Evolutionary conservation across 139 green algal genomes (phyloP).

Genomic region (Gonium pectorale): DNA sequence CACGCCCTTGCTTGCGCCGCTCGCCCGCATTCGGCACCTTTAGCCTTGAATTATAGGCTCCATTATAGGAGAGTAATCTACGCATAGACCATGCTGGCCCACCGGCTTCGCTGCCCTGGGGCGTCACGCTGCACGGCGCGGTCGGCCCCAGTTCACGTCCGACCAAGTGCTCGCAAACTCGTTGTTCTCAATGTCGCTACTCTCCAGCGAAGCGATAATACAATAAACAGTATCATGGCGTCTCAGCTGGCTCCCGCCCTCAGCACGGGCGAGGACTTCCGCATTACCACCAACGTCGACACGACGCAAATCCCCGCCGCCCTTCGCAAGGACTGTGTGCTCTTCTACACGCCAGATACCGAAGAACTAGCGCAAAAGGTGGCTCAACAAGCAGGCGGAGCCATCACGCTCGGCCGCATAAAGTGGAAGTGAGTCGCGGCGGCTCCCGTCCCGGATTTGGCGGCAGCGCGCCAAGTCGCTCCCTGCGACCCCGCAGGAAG

Average conservation of each 20-base stretch:
- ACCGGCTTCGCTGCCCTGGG: background rate
- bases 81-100: background rate
- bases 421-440: slow-evolving; percentile 82
- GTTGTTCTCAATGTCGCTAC: slow-evolving; percentile 25
- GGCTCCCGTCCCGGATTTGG: background rate
- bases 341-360: slow-evolving; percentile 93
- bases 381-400: slow-evolving; percentile 58
- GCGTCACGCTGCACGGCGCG: slow-evolving; percentile 16
- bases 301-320: slow-evolving; percentile 35
- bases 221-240: slow-evolving; percentile 29
- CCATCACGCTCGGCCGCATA: slow-evolving; percentile 62
- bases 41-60: background rate
- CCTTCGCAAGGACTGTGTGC: slow-evolving; percentile 83
- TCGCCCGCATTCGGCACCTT: background rate
- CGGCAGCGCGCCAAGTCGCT: background rate
- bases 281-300: slow-evolving; percentile 48
- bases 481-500: slow-evolving; percentile 58
- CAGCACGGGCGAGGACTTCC: slow-evolving; percentile 49
- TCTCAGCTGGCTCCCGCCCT: slow-evolving; percentile 15
- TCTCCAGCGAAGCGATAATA: slow-evolving; percentile 37
- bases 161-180: slow-evolving; percentile 12
- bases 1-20: background rate
- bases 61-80: background rate
- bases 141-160: background rate
- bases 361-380: slow-evolving; percentile 86